phyloP scores from a whole-genome alignment of 1,139 yeast species.

The Blastobotrys buckinghamii region DNA sequence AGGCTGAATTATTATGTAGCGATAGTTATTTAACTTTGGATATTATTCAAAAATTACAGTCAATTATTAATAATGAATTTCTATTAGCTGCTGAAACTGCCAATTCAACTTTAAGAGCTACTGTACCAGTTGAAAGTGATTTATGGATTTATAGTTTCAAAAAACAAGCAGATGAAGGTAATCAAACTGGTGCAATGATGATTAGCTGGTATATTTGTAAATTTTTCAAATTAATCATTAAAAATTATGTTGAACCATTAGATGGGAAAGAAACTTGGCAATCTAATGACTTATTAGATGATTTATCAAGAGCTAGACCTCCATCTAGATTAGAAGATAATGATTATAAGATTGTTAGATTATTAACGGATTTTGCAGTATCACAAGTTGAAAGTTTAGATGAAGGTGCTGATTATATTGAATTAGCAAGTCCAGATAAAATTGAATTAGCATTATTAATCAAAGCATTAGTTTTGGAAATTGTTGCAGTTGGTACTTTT shows the following conservation, averaged over 20 bases:
- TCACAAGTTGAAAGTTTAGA: constrained; percentile 35
- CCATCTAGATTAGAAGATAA: constrained; percentile 5
- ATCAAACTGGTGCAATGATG: constrained; percentile 29
- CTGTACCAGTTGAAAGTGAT: constrained; percentile 1
- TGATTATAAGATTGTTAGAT: constrained; percentile 22
- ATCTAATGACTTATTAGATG: constrained; percentile 13
- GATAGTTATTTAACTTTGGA: constrained; percentile 4
- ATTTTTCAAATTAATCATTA: constrained; percentile 23
- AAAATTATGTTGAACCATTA: constrained; percentile 16
- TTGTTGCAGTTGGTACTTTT: constrained; percentile 38
- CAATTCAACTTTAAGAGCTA: constrained; percentile 25
- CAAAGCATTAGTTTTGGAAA: constrained; percentile 41
- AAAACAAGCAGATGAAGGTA: constrained; percentile 17
- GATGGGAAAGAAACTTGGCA: constrained; percentile 9
- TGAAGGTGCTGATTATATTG: constrained; percentile 41
- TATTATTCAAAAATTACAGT: constrained; percentile 5
- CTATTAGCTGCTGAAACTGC: constrained; percentile 31
- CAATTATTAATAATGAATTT: constrained; percentile 25
- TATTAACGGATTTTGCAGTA: constrained; percentile 30
- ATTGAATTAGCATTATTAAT: constrained; percentile 39
- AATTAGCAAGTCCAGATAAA: constrained; percentile 38
- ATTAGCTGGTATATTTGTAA: constrained; percentile 23
- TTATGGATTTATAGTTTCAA: constrained; percentile 22
- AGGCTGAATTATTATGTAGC: constrained; percentile 1
- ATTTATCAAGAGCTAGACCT: constrained; percentile 13